Evolutionary conservation across 2,329 filamentous ascomycete genomes (phyloP).

Genomic region (Aspergillus luchuensis): DNA sequence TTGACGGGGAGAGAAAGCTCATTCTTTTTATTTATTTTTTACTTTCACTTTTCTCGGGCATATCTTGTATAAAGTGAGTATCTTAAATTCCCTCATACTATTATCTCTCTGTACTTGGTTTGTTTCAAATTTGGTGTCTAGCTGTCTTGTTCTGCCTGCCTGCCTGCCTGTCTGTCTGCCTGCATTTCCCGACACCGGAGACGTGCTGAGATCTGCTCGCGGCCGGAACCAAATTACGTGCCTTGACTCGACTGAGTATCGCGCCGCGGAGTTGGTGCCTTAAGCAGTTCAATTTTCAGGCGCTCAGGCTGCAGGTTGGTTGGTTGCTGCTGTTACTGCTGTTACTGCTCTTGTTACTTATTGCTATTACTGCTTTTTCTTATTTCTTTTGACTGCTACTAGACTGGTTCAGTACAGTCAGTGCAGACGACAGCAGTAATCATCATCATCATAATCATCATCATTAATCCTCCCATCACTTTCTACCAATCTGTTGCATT

Average conservation of each 20-base stretch:
- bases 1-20: no score
- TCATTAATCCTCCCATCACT: background rate
- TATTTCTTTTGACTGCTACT: background rate
- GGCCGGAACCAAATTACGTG: conserved; percentile 1
- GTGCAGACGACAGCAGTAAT: background rate
- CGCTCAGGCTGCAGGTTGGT: conserved; percentile 24
- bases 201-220: conserved; percentile 19
- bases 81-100: no score
- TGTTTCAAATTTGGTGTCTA: background rate
- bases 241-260: conserved; percentile 9
- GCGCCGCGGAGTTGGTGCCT: conserved; percentile 18
- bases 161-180: background rate
- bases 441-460: background rate
- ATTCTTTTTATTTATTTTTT: background rate
- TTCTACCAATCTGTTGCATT: background rate
- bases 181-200: conserved; percentile 21
- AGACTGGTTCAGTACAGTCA: background rate
- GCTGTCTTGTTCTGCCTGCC: no score
- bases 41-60: background rate
- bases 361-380: no score
- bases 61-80: no score
- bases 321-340: no score
- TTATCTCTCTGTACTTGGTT: background rate
- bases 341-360: no score
- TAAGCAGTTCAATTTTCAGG: conserved; percentile 19